Evolutionary conservation across 345 rosid species (phyloP).

Genomic region (Arabidopsis thaliana): DNA sequence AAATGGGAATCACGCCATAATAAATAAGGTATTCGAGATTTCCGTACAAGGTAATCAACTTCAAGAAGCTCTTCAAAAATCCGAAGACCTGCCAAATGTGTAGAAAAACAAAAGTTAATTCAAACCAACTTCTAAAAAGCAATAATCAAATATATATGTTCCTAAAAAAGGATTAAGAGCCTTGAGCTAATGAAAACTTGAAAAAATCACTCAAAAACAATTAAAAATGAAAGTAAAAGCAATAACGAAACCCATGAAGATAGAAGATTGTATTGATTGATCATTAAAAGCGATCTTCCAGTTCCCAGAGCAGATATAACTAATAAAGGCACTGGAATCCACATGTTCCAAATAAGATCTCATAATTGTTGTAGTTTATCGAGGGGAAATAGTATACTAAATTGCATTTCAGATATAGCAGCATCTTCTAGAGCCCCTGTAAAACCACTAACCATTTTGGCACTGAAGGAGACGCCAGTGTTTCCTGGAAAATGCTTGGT

Average conservation of each 20-base stretch:
- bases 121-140: not conserved
- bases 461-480: constrained; percentile 99
- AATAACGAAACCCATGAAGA: not conserved
- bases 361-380: constrained; percentile 4
- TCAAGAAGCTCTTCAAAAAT: constrained; percentile 99
- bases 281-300: constrained; percentile 11
- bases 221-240: not conserved
- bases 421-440: constrained; percentile 27
- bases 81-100: constrained; percentile 82
- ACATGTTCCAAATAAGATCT: constrained; percentile 8
- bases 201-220: not conserved
- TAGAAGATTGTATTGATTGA: not conserved
- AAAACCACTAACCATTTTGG: constrained; percentile 78
- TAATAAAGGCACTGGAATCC: constrained; percentile 19
- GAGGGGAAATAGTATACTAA: not conserved
- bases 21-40: constrained; percentile 22
- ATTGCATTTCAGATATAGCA: constrained; percentile 26
- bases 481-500: constrained; percentile 94
- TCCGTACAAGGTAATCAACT: constrained; percentile 96
- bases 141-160: not conserved
- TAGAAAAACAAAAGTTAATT: constrained; percentile 14
- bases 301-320: constrained; percentile 22
- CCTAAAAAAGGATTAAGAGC: not conserved
- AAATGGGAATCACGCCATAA: constrained; percentile 25
- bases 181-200: not conserved